A percentile compares a stretch with the other conserved stretches of the same genome.
phyloP scores from a whole-genome alignment of 306 rosid genomes.

The Cucumis cinereus region DNA sequence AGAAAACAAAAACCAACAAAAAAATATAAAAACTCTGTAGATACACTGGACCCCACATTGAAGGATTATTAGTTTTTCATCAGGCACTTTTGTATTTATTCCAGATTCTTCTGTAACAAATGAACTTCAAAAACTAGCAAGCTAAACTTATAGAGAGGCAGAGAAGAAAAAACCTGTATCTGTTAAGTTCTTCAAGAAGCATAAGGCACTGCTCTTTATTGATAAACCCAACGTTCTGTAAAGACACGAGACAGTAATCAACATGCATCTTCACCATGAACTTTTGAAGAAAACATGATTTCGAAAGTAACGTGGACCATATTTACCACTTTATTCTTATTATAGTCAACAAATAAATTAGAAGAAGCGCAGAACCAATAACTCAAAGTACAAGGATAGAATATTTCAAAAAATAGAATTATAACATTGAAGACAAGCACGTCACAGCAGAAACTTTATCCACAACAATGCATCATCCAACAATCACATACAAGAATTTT shows the following conservation, averaged over 20 bases:
- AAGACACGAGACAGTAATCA: constrained; percentile 8
- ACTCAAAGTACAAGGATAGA: background rate
- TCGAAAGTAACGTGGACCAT: background rate
- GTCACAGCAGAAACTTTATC: background rate
- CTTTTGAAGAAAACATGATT: background rate
- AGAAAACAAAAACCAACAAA: background rate
- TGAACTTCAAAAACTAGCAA: constrained; percentile 4
- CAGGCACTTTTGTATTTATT: background rate
- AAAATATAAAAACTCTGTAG: background rate
- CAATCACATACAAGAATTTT: background rate
- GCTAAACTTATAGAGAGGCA: constrained; percentile 12
- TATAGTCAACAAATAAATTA: background rate
- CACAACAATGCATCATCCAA: background rate
- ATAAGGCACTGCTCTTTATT: constrained; percentile 62
- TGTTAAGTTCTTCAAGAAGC: constrained; percentile 73
- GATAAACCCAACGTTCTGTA: constrained; percentile 47
- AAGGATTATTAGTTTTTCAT: background rate
- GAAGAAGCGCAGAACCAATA: background rate
- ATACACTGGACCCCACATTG: background rate
- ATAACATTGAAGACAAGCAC: background rate
- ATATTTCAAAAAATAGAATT: background rate
- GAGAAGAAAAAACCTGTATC: constrained; percentile 53
- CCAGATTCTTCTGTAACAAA: background rate
- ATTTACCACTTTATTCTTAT: background rate
- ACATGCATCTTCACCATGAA: background rate